Percentiles rank a stretch among this genome's conserved stretches.
These are phyloP conservation scores for Pichia sp. DNA, from an alignment of 1,139 yeast genomes.

Conservation along the genomic window DNA sequence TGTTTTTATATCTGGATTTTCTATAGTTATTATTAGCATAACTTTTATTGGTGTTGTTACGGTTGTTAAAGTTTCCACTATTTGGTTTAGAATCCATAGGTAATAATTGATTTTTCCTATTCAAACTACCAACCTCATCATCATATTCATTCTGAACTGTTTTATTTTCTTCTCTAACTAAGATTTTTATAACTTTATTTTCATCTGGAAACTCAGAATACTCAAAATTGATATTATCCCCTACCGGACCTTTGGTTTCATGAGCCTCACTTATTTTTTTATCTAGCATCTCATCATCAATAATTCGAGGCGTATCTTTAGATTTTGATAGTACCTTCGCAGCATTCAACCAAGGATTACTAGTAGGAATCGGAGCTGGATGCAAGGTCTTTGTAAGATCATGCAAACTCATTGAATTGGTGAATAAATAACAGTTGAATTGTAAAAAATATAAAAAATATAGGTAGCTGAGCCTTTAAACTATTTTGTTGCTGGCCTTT, in stretches of 20 bases:
- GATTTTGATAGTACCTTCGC: not conserved
- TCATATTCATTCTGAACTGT: not conserved
- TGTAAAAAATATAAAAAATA: not conserved
- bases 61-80: not conserved
- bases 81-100: not conserved
- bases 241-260: not conserved
- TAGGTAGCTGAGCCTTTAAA: not conserved
- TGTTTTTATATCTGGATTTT: not conserved
- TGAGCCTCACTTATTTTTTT: not conserved
- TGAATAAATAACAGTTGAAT: not conserved
- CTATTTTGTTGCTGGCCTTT: not conserved
- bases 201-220: not conserved
- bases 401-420: slow-evolving; percentile 2
- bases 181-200: not conserved
- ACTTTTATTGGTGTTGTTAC: not conserved
- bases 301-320: not conserved
- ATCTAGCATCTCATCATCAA: not conserved
- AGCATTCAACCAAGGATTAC: slow-evolving; percentile 14
- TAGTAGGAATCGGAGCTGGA: slow-evolving; percentile 15
- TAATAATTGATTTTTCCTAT: not conserved
- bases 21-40: not conserved
- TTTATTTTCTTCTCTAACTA: not conserved
- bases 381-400: slow-evolving; percentile 7
- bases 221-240: not conserved
- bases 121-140: not conserved